Evolutionary conservation across 2,329 filamentous ascomycete species (phyloP).

Genomic region (Emericellopsis cladophorae): DNA sequence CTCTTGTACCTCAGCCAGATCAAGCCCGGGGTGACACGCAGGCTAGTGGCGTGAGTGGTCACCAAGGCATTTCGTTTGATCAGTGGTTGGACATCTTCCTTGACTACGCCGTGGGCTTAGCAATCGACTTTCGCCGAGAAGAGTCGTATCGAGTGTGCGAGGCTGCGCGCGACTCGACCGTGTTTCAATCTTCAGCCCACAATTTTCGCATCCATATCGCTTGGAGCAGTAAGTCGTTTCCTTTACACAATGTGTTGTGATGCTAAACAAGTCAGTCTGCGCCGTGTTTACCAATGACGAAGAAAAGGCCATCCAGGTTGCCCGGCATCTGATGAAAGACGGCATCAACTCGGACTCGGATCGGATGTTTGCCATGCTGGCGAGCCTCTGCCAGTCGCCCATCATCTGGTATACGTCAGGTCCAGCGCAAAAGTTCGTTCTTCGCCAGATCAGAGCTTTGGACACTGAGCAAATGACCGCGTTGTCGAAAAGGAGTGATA

Average conservation of each 20-base stretch:
- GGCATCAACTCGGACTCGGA: conserved; percentile 74
- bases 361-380: conserved; percentile 69
- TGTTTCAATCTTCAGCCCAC: conserved; percentile 62
- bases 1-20: conserved; percentile 17
- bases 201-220: conserved; percentile 65
- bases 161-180: conserved; percentile 64
- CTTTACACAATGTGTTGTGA: not conserved
- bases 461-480: conserved; percentile 35
- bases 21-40: conserved; percentile 9
- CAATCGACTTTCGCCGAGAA: conserved; percentile 50
- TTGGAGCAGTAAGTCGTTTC: conserved; percentile 49
- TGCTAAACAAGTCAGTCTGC: conserved; percentile 45
- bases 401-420: conserved; percentile 67
- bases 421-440: conserved; percentile 77
- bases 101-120: conserved; percentile 70
- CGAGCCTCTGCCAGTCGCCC: conserved; percentile 61
- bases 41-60: conserved; percentile 28
- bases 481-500: conserved; percentile 13
- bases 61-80: conserved; percentile 69
- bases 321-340: conserved; percentile 75
- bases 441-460: conserved; percentile 83
- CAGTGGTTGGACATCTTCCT: conserved; percentile 86
- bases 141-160: conserved; percentile 74
- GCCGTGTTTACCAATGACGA: conserved; percentile 72
- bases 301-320: conserved; percentile 57